Conservation (phyloP, 345 rosid genomes). For the Eutrema japonicum region DNA sequence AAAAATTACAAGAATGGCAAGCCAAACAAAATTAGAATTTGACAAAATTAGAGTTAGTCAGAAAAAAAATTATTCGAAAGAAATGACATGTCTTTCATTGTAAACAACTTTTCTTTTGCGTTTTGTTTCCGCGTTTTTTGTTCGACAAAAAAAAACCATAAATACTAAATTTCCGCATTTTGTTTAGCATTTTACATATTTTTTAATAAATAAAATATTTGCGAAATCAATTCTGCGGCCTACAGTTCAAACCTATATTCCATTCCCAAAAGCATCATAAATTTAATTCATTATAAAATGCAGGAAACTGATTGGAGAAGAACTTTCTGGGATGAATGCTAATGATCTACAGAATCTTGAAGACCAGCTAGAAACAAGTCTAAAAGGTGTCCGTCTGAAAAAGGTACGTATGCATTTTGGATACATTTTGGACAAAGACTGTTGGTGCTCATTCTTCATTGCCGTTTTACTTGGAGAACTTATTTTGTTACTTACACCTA, state of each 20-base stretch:
- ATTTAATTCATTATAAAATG: conserved; percentile 16
- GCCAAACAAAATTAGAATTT: neutral
- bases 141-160: too few relatives aligned
- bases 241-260: neutral
- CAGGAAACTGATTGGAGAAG: conserved; percentile 83
- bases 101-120: too few relatives aligned
- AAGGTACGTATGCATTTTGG: conserved; percentile 49
- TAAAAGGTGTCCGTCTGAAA: conserved; percentile 62
- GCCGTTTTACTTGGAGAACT: neutral
- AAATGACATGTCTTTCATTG: neutral
- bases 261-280: neutral
- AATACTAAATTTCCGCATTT: too few relatives aligned
- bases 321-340: conserved; percentile 67
- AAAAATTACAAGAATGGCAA: neutral
- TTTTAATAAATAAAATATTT: too few relatives aligned
- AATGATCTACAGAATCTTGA: conserved; percentile 80
- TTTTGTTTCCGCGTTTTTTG: too few relatives aligned
- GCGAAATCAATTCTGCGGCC: too few relatives aligned
- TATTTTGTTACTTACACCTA: neutral
- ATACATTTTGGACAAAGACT: neutral
- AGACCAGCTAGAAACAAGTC: conserved; percentile 71
- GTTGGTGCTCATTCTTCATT: neutral
- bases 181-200: too few relatives aligned
- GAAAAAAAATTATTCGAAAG: neutral
- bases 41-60: neutral